Evolutionary conservation across 306 rosid species (phyloP), one percentile per base, ranked within the genome.

Genomic region (Dryas octopetala): DNA sequence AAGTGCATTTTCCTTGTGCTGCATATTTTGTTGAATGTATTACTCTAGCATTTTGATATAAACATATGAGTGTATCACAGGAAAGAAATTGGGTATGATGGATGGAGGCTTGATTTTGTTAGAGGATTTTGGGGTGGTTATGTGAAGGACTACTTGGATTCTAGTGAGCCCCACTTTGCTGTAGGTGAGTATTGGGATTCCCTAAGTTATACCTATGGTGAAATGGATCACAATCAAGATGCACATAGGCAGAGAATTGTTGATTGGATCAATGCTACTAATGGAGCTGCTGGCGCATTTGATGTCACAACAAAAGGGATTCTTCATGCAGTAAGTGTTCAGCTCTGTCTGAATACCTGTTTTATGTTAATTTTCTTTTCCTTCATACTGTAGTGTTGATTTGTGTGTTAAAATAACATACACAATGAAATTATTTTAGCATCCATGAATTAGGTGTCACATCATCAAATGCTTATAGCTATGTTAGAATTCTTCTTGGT

Each of bases 121-220:
- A 86, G 97, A 82, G 99, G 99, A 67, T 96, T 96, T 86, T 96
- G 99, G 99, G 99, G 99, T 74, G 99, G 99, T 74, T 96, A 96
- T 80, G 91, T 96, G 59, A 92, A 88, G 87, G 97, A 96, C 83
- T 96, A 96, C 85, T 23, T 96, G 51, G 90, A 90, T 46, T 88
- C 96, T 74, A 96, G 70, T 62, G 87, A 88, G 79, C 99, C 99
- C 32, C 85, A 79, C 88, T 96, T 96, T 76, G 85, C 91, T 8
- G 94, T 96, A 0, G 99, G 99, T 7, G 99, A 96, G 84, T 92
- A 78, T 68, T 96, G 99, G 99, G 99, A 96, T 85, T 96, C 99
- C 63, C 98, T 96, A 78, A 82, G 89, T 84, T 96, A 96, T 81
- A 89, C 97, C 1, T 96, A 89, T 23, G 90, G 93, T 19, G 96